A percentile compares a stretch with the other conserved stretches of the same genome.
These are phyloP conservation scores for Asterophora lycoperdoides DNA, from an alignment of 768 basidiomycete genomes.

Conservation along the genomic window DNA sequence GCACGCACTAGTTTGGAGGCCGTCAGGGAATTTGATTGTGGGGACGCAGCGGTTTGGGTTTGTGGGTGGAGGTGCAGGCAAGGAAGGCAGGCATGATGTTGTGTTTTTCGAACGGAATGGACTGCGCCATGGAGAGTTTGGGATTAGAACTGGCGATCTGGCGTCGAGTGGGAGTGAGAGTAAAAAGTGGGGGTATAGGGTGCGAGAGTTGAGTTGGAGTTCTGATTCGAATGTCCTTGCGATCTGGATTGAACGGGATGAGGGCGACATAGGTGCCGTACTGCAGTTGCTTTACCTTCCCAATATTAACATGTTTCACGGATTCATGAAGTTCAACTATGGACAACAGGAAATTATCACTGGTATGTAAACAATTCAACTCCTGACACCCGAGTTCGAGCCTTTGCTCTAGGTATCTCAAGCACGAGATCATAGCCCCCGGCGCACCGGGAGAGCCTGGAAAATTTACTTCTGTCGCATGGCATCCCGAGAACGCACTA, in stretches of 20 bases:
- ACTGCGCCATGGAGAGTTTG: conserved; percentile 86
- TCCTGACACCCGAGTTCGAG: not conserved
- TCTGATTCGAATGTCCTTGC: conserved; percentile 82
- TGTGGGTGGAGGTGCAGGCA: conserved; percentile 63
- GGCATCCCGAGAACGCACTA: conserved; percentile 84
- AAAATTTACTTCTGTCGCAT: conserved; percentile 69
- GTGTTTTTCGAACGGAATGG: conserved; percentile 97
- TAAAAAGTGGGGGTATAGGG: conserved; percentile 60
- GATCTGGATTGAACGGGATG: conserved; percentile 73
- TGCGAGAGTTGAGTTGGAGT: conserved; percentile 82
- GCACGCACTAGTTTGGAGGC: conserved; percentile 77
- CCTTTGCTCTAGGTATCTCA: conserved; percentile 67
- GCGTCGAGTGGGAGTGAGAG: conserved; percentile 32
- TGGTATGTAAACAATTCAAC: conserved; percentile 47
- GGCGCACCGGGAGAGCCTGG: conserved; percentile 25
- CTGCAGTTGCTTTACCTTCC: not conserved
- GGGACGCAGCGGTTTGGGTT: conserved; percentile 79
- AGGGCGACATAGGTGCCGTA: conserved; percentile 65
- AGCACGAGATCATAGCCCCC: conserved; percentile 74
- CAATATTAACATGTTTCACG: conserved; percentile 5
- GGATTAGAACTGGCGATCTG: conserved; percentile 39
- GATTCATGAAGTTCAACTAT: conserved; percentile 70
- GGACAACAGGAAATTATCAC: conserved; percentile 93
- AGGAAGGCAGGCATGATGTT: conserved; percentile 72
- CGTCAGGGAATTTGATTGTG: conserved; percentile 83